A percentile compares a stretch with the other conserved stretches of the same genome.
Evolutionary conservation across 2,329 filamentous ascomycete species (phyloP).

Genomic region (Chlorencoelia australis): DNA sequence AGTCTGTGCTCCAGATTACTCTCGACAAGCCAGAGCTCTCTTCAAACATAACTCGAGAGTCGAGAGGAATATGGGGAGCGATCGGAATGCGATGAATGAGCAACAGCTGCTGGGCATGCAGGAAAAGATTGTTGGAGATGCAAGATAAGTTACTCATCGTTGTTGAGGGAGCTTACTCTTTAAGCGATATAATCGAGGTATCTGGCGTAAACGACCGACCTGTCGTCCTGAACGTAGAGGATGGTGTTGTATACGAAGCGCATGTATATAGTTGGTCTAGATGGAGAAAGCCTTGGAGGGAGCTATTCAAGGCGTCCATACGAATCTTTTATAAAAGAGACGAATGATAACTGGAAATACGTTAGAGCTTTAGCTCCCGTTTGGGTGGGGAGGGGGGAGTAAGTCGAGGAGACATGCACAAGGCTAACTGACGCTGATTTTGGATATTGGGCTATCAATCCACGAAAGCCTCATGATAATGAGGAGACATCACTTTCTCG

Average conservation of each 20-base stretch:
- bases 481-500: constrained; percentile 50
- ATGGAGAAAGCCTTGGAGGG: constrained; percentile 51
- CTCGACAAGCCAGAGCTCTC: too few relatives aligned
- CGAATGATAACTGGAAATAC: constrained; percentile 58
- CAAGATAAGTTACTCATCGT: constrained; percentile 57
- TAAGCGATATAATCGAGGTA: constrained; percentile 58
- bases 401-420: constrained; percentile 51
- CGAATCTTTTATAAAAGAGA: constrained; percentile 49
- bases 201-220: constrained; percentile 44
- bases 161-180: constrained; percentile 57
- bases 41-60: too few relatives aligned
- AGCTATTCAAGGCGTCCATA: constrained; percentile 52
- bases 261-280: constrained; percentile 64
- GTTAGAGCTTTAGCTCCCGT: constrained; percentile 49
- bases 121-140: constrained; percentile 50
- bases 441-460: constrained; percentile 62
- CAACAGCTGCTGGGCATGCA: constrained; percentile 50
- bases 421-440: constrained; percentile 51
- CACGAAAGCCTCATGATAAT: constrained; percentile 49
- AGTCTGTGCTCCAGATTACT: too few relatives aligned
- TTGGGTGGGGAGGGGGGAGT: constrained; percentile 61
- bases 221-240: constrained; percentile 42
- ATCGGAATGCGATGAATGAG: constrained; percentile 58
- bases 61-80: constrained; percentile 58
- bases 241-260: constrained; percentile 54